Conservation (phyloP, 192 early-diverging fungal species). For the Mycoemilia scoparia region DNA sequence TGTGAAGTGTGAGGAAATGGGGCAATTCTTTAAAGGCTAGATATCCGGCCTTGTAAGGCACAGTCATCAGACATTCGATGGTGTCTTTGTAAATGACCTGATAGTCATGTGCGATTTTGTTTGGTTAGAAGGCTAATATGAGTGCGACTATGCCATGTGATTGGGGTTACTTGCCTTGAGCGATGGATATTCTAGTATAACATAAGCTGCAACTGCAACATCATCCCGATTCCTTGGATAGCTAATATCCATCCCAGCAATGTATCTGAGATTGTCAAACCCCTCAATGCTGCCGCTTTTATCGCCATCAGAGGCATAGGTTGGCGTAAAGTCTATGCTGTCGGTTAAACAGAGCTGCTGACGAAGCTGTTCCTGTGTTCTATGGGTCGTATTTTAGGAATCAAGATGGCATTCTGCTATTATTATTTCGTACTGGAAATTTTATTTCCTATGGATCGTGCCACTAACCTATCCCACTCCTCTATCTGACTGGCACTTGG, state of each 20-base stretch:
- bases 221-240: constrained; percentile 34
- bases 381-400: too few relatives aligned
- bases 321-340: too few relatives aligned
- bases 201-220: constrained; percentile 53
- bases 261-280: constrained; percentile 25
- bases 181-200: constrained; percentile 48
- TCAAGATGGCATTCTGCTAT: too few relatives aligned
- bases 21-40: constrained; percentile 81
- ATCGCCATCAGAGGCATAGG: too few relatives aligned
- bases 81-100: constrained; percentile 47
- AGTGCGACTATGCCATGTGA: background rate
- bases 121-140: constrained; percentile 3
- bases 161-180: constrained; percentile 25
- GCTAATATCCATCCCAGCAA: constrained; percentile 65
- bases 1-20: constrained; percentile 37
- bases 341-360: too few relatives aligned
- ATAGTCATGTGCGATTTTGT: constrained; percentile 2
- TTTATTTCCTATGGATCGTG: too few relatives aligned
- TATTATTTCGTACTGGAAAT: too few relatives aligned
- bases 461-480: too few relatives aligned
- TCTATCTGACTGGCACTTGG: too few relatives aligned
- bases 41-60: constrained; percentile 77
- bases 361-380: too few relatives aligned
- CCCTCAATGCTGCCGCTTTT: too few relatives aligned
- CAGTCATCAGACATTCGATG: constrained; percentile 33